phyloP scores from a whole-genome alignment of 1,284 basidiomycete species.

The Malassezia nana region DNA sequence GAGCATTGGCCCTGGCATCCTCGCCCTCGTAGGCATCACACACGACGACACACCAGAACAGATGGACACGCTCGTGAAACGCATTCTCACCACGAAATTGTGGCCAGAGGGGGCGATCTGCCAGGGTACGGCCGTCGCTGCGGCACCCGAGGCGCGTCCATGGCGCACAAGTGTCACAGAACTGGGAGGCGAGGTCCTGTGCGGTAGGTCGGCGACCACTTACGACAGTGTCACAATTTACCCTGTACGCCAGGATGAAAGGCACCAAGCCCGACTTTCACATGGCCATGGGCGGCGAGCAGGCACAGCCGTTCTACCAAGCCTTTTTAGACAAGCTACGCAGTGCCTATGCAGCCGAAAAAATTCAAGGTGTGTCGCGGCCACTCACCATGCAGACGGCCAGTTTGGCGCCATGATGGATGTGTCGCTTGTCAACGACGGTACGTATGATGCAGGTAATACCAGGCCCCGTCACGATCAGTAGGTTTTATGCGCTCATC shows the following conservation, averaged over 20 bases:
- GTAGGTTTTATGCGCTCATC: constrained; percentile 3
- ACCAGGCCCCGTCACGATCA: constrained; percentile 14
- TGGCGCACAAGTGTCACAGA: constrained; percentile 38
- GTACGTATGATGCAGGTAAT: constrained; percentile 3
- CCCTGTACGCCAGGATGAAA: constrained; percentile 37
- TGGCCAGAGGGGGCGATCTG: constrained; percentile 30
- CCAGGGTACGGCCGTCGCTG: not conserved
- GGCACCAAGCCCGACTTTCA: constrained; percentile 47
- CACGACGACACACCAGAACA: constrained; percentile 34
- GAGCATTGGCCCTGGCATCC: constrained; percentile 39
- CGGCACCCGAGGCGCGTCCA: constrained; percentile 26
- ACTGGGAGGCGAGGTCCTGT: constrained; percentile 39
- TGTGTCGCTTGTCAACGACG: constrained; percentile 39
- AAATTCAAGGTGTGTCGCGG: constrained; percentile 21
- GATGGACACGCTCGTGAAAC: constrained; percentile 25
- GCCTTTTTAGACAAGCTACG: constrained; percentile 27
- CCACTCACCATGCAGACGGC: constrained; percentile 23
- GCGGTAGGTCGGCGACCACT: constrained; percentile 18
- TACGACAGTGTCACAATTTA: constrained; percentile 39
- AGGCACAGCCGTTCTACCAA: constrained; percentile 31
- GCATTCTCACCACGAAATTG: constrained; percentile 34
- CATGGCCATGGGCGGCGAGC: constrained; percentile 29
- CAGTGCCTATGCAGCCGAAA: constrained; percentile 21
- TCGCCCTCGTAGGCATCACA: constrained; percentile 39
- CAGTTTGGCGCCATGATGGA: constrained; percentile 47